Evolutionary conservation across 2,329 filamentous ascomycete genomes (phyloP), one percentile per base, ranked within the genome.

Genomic region (Colletotrichum sansevieriae): DNA sequence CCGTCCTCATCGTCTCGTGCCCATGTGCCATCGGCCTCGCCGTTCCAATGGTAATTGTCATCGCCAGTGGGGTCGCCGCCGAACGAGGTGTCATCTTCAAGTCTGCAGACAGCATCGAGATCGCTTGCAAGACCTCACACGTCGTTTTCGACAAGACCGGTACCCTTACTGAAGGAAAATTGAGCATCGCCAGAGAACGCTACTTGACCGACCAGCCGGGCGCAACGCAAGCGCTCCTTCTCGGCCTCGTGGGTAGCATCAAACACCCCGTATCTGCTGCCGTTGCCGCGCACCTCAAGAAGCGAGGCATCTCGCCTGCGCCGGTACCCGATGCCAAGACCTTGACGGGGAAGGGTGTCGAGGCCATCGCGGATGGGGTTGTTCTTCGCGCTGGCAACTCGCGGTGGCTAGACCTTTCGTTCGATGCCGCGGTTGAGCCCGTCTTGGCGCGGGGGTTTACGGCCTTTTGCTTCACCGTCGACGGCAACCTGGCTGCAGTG

Each of bases 81-180:
- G 79, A 84, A 54, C 78, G 80, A 10, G 92, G 92, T 0, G 82
- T 95, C 15, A 85, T 95, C 25, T 90, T 95, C 79, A 92, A 92
- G 74, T 85, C 88, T 1, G 87, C 89, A 0, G 83, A 88, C 47
- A 84, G 84, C 2, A 87, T 93, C 20, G 91, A 94, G 75, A 78
- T 85, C 1, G 89, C 87, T 0, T 80, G 85, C 62, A 90, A 87
- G 67, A 80, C 87, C 0, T 84, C 88, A 0, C 88, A 94, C 72
- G 86, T 94, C 2, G 84, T 95, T 0, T 92, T 95, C 72, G 92
- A 95, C 81, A 95, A 95, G 78, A 95, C 93, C 0, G 92, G 92
- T 0, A 95, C 92, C 0, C 76, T 95, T 9, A 95, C 92, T 0
- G 76, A 82, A 29, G 90, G 89, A 0, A 82, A 84, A 2, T 73